These are phyloP conservation scores for Salix viminalis DNA, from an alignment of 345 rosid genomes.

Conservation along the genomic window DNA sequence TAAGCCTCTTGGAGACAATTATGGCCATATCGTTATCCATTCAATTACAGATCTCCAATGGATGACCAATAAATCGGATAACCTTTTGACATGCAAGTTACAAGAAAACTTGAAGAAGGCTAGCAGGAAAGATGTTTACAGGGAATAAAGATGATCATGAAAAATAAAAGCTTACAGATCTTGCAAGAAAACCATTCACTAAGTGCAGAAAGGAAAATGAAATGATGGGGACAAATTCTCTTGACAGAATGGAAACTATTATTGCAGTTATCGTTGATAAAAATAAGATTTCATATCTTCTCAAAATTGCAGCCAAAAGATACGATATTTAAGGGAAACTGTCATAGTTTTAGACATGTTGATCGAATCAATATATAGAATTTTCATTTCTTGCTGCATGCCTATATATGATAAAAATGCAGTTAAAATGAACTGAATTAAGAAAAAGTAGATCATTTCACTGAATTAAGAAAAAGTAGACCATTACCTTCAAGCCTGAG, in stretches of 20 bases:
- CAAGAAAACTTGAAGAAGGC: neutral
- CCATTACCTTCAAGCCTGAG: slow-evolving; percentile 44
- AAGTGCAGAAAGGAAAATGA: neutral
- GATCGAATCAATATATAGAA: neutral
- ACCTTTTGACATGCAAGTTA: neutral
- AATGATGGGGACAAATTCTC: neutral
- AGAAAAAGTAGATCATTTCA: neutral
- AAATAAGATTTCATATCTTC: neutral
- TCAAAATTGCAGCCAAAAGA: neutral
- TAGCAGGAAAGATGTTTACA: neutral
- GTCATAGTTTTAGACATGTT: too few relatives aligned
- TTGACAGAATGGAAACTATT: neutral
- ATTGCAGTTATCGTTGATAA: neutral
- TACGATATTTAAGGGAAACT: too few relatives aligned
- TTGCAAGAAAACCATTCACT: neutral
- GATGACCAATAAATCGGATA: neutral
- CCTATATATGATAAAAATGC: neutral
- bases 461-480: neutral
- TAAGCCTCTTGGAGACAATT: neutral
- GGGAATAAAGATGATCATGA: neutral
- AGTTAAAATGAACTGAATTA: neutral
- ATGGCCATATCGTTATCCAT: neutral
- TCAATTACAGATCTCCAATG: neutral
- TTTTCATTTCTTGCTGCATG: neutral
- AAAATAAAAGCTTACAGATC: neutral